Base-by-base conservation (phyloP, 2,329 filamentous ascomycete species). In the Fusarium austroafricanum region DNA sequence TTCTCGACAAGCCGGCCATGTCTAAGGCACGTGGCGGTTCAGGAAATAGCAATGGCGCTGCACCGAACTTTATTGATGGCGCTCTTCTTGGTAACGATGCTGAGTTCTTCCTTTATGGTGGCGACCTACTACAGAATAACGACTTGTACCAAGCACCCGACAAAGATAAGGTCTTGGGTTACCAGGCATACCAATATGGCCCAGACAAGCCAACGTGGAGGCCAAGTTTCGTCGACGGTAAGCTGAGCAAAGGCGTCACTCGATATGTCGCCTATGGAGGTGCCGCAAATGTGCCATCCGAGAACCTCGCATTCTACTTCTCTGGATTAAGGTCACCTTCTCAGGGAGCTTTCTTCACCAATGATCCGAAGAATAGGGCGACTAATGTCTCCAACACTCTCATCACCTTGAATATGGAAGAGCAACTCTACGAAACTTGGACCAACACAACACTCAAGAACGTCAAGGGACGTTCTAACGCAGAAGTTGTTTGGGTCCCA, bases 401-500 rank as follows among this genome's bases (percentile, higher is more conserved):
- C 29, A 86, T 93, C 70, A 82, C 83, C 1, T 76, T 92, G 9
- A 84, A 92, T 68, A 86, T 91, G 84, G 73, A 79, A 0, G 75
- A 72, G 0, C 86, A 89, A 74, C 64, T 78, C 6, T 38, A 73
- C 0, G 84, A 86, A 58, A 80, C 70, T 6, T 93, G 90, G 87
- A 77, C 71, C 9, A 92, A 92, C 67, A 66, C 50, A 2, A 86
- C 87, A 0, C 74, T 92, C 0, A 39, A 71, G 1, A 67, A 74
- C 6, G 79, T 90, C 9, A 76, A 79, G 6, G 85, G 85, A 1
- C 85, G 91, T 17, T 87, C 89, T 6, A 88, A 86, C 68, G 83
- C 89, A 0, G 89, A 91, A 59, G 80, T 91, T 2, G 88, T 91
- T 1, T 93, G 90, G 90, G 84, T 97, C 1, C 93, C 93, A 2